Evolutionary conservation across 306 rosid species (phyloP).

Genomic region (Mimosa bimucronata): DNA sequence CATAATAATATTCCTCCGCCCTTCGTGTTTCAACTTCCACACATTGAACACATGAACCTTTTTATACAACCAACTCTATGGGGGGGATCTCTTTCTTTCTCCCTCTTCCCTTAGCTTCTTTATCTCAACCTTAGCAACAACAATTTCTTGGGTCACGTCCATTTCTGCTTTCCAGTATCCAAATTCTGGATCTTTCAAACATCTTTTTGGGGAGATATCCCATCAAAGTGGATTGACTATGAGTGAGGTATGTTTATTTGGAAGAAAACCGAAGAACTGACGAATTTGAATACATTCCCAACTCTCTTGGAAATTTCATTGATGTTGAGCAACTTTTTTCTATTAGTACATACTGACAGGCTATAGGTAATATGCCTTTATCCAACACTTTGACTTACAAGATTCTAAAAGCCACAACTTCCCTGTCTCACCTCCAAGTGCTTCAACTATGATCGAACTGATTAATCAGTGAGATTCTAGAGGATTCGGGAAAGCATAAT

Average conservation of each 20-base stretch:
- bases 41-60: slow-evolving; percentile 62
- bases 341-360: slow-evolving; percentile 74
- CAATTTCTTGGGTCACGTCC: slow-evolving; percentile 77
- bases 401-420: slow-evolving; percentile 61
- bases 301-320: slow-evolving; percentile 65
- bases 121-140: slow-evolving; percentile 83
- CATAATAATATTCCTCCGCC: slow-evolving; percentile 42
- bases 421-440: slow-evolving; percentile 78
- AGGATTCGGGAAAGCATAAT: slow-evolving; percentile 63
- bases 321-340: slow-evolving; percentile 73
- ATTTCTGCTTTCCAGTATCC: slow-evolving; percentile 45
- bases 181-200: slow-evolving; percentile 77
- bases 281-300: slow-evolving; percentile 60
- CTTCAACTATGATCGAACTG: slow-evolving; percentile 93
- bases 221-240: slow-evolving; percentile 54
- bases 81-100: slow-evolving; percentile 48
- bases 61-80: slow-evolving; percentile 65
- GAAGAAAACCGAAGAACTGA: slow-evolving; percentile 74
- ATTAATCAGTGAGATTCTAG: slow-evolving; percentile 73
- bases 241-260: slow-evolving; percentile 71
- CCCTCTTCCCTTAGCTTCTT: slow-evolving; percentile 50
- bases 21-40: slow-evolving; percentile 54
- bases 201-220: slow-evolving; percentile 77
- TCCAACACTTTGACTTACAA: slow-evolving; percentile 65
- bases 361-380: slow-evolving; percentile 86